These are phyloP conservation scores for Zychaea mexicana DNA, from an alignment of 371 early-diverging fungal species.

Conservation along the genomic window DNA sequence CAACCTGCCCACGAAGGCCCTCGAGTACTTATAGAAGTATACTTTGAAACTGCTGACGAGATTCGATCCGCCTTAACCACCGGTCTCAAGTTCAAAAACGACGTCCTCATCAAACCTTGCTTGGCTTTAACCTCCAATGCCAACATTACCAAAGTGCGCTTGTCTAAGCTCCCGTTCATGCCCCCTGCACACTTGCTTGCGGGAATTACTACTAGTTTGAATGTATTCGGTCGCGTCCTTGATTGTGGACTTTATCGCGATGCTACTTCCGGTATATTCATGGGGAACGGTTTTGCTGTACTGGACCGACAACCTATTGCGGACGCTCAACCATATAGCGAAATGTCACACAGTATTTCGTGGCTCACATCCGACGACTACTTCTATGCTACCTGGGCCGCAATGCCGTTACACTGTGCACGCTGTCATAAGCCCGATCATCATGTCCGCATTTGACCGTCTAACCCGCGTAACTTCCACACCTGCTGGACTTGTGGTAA, in stretches of 20 bases:
- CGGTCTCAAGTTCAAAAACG: neutral
- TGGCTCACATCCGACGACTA: neutral
- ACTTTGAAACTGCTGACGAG: neutral
- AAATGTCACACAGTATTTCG: neutral
- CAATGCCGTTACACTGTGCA: no score
- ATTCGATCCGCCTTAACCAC: neutral
- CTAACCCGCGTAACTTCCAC: no score
- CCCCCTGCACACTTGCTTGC: neutral
- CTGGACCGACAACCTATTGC: neutral
- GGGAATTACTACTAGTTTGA: neutral
- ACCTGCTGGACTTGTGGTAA: no score
- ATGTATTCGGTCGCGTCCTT: neutral
- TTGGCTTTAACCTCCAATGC: neutral
- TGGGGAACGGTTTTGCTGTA: neutral
- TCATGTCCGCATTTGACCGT: no score
- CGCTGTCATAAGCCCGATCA: no score
- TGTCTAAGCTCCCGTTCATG: neutral
- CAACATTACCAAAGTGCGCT: neutral
- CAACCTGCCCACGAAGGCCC: neutral
- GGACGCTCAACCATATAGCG: neutral
- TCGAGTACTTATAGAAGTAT: conserved; percentile 1
- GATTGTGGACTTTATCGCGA: neutral
- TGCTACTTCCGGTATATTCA: neutral
- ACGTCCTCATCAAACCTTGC: neutral
- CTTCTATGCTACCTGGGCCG: no score